Evolutionary conservation across 116 monocot species (phyloP).

Genomic region (Papilionanthe hybrid): DNA sequence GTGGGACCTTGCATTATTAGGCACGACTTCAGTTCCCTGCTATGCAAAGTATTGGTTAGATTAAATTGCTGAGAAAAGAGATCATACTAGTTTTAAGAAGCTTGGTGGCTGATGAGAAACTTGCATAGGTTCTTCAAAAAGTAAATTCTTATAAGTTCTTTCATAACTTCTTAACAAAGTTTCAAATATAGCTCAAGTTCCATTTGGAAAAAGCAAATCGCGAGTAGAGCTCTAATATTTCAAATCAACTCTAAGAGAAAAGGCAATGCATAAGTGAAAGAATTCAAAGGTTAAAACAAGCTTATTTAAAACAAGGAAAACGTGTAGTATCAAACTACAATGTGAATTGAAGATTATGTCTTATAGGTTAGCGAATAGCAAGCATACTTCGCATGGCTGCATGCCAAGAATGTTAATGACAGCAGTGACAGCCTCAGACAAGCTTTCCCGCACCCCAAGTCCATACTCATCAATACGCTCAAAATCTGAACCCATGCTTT

Average conservation of each 20-base stretch:
- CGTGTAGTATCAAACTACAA: neutral
- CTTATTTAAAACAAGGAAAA: neutral
- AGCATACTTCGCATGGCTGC: slow-evolving; percentile 90
- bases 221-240: too few species aligned
- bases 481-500: slow-evolving; percentile 61
- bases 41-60: neutral
- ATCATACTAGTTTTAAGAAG: too few species aligned
- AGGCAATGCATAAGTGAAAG: neutral
- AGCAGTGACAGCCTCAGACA: slow-evolving; percentile 82
- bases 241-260: neutral
- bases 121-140: neutral
- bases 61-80: neutral
- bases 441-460: slow-evolving; percentile 77
- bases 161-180: neutral
- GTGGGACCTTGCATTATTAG: slow-evolving; percentile 84
- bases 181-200: too few species aligned
- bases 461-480: slow-evolving; percentile 91
- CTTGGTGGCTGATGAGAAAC: neutral
- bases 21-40: slow-evolving; percentile 87
- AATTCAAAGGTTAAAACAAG: neutral
- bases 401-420: slow-evolving; percentile 89
- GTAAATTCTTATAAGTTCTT: neutral
- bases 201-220: too few species aligned
- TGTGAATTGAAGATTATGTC: neutral
- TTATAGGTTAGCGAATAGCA: neutral